phyloP scores from a whole-genome alignment of 1,139 yeast species.

The Candida sanyaensis region DNA sequence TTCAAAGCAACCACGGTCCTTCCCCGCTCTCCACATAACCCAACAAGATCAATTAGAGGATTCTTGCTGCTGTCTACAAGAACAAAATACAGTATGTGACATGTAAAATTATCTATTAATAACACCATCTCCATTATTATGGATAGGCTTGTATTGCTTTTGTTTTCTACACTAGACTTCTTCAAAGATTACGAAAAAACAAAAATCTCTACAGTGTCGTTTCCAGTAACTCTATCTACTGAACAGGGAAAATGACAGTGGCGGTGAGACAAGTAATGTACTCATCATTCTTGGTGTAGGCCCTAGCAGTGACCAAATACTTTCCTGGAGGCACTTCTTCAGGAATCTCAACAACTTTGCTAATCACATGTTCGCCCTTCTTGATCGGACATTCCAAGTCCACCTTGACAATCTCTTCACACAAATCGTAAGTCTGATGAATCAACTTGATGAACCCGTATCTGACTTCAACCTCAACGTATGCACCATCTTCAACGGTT shows the following conservation, averaged over 20 bases:
- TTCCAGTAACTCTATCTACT: background rate
- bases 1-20: too few species aligned
- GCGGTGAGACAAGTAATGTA: slow-evolving; percentile 87
- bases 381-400: slow-evolving; percentile 80
- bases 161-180: too few species aligned
- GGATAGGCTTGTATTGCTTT: too few species aligned
- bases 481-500: slow-evolving; percentile 76
- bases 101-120: too few species aligned
- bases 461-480: slow-evolving; percentile 89
- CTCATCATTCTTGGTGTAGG: slow-evolving; percentile 79
- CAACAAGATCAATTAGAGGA: too few species aligned
- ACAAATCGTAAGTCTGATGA: slow-evolving; percentile 84
- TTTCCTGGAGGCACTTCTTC: slow-evolving; percentile 95
- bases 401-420: slow-evolving; percentile 83
- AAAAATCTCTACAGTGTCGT: too few species aligned
- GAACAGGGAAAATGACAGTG: slow-evolving; percentile 57
- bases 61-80: too few species aligned
- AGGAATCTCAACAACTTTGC: slow-evolving; percentile 80
- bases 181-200: too few species aligned
- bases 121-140: too few species aligned
- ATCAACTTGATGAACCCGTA: slow-evolving; percentile 88
- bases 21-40: too few species aligned
- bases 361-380: slow-evolving; percentile 65
- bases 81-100: too few species aligned
- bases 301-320: slow-evolving; percentile 83